A percentile compares a stretch with the other conserved stretches of the same genome.
These are phyloP conservation scores for Chaetomiaceae sp. DNA, from an alignment of 2,329 filamentous ascomycete genomes.

Conservation along the genomic window DNA sequence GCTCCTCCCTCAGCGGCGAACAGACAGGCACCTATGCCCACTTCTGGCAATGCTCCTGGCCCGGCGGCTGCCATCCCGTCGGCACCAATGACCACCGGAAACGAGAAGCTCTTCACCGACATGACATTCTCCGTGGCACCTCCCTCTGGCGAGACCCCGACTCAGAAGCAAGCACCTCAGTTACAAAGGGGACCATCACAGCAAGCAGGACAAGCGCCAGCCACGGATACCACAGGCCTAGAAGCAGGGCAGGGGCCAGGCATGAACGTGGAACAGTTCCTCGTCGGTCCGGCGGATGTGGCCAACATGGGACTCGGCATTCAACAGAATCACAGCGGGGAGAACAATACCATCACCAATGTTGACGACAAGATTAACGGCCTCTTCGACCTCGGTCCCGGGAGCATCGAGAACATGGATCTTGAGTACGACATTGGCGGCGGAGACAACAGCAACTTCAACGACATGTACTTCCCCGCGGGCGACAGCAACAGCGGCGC, in stretches of 20 bases:
- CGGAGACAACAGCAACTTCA: slow-evolving; percentile 41
- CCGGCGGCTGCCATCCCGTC: not conserved
- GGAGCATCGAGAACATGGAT: slow-evolving; percentile 36
- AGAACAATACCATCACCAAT: slow-evolving; percentile 16
- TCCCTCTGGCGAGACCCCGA: slow-evolving; percentile 30
- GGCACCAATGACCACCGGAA: slow-evolving; percentile 20
- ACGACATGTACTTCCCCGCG: slow-evolving; percentile 46
- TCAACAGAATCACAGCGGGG: not conserved
- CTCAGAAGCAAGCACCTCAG: slow-evolving; percentile 21
- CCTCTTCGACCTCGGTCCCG: slow-evolving; percentile 43
- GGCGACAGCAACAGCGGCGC: slow-evolving; percentile 41
- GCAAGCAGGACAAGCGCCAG: slow-evolving; percentile 13
- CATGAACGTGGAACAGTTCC: not conserved
- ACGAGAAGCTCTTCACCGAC: slow-evolving; percentile 50
- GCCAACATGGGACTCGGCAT: slow-evolving; percentile 16
- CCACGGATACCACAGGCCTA: slow-evolving; percentile 19
- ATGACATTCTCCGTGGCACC: slow-evolving; percentile 54
- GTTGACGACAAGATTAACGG: slow-evolving; percentile 40
- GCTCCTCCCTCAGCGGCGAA: slow-evolving; percentile 2
- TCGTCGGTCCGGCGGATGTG: slow-evolving; percentile 1
- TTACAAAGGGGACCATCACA: slow-evolving; percentile 20
- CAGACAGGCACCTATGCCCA: not conserved
- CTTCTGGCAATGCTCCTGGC: not conserved
- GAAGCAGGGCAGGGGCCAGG: not conserved
- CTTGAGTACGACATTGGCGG: slow-evolving; percentile 39